Percentiles rank a stretch among this genome's conserved stretches.
phyloP scores from a whole-genome alignment of 306 rosid genomes.

The Delonix regia region DNA sequence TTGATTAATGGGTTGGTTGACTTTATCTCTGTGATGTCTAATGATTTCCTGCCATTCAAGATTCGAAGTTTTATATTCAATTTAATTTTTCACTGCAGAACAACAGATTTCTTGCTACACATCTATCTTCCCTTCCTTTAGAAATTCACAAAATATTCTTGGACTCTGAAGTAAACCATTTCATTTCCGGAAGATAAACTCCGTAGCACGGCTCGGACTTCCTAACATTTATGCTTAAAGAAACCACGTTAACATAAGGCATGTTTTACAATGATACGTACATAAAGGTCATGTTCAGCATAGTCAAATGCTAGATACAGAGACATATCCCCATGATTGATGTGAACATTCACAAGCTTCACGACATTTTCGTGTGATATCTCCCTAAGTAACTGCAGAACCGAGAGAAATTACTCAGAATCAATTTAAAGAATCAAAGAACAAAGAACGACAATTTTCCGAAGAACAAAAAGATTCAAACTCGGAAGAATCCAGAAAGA shows the following conservation, averaged over 20 bases:
- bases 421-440: constrained; percentile 27
- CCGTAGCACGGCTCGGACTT: no score
- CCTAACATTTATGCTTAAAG: no score
- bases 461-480: not conserved
- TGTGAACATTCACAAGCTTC: constrained; percentile 95
- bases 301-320: constrained; percentile 93
- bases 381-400: constrained; percentile 86
- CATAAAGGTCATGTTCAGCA: constrained; percentile 96
- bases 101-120: constrained; percentile 25
- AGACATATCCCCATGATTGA: constrained; percentile 93
- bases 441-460: not conserved
- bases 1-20: constrained; percentile 69
- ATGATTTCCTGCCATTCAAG: constrained; percentile 81
- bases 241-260: no score
- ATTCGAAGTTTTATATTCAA: constrained; percentile 27
- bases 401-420: constrained; percentile 20
- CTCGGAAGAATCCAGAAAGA: no score
- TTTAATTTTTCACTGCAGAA: constrained; percentile 2
- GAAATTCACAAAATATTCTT: not conserved
- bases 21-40: constrained; percentile 93
- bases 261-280: constrained; percentile 47
- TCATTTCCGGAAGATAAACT: no score
- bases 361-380: constrained; percentile 91
- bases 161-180: not conserved
- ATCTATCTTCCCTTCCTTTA: constrained; percentile 19